Evolutionary conservation across 768 basidiomycete species (phyloP).

Genomic region (Mycena vulgaris): DNA sequence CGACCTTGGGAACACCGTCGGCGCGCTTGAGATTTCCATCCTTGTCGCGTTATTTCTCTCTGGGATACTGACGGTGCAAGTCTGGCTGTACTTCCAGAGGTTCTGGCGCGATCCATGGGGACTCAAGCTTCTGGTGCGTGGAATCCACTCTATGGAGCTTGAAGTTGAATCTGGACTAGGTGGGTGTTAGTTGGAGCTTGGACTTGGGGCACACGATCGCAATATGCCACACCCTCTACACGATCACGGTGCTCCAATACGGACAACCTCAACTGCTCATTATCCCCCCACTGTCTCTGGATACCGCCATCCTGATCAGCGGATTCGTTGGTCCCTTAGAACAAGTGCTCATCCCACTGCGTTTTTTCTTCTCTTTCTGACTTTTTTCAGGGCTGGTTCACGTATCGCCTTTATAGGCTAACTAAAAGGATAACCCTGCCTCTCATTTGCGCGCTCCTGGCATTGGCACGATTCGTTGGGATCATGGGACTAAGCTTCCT

Average conservation of each 20-base stretch:
- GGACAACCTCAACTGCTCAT: background rate
- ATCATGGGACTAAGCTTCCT: background rate
- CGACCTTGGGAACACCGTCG: background rate
- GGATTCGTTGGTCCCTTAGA: conserved; percentile 8
- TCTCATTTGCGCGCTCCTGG: background rate
- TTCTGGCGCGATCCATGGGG: too few species aligned
- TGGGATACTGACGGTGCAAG: too few species aligned
- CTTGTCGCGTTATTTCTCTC: background rate
- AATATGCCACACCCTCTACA: background rate
- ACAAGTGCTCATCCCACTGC: background rate
- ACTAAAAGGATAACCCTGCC: background rate
- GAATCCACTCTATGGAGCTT: too few species aligned
- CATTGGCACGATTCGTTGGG: background rate
- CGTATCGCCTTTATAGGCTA: background rate
- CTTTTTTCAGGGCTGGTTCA: background rate
- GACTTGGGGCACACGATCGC: background rate
- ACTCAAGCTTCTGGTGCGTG: too few species aligned
- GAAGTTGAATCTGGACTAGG: too few species aligned
- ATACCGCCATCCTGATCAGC: background rate
- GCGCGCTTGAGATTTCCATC: background rate
- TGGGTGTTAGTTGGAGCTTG: too few species aligned
- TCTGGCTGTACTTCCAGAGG: too few species aligned
- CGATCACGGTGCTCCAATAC: background rate
- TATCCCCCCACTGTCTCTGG: background rate
- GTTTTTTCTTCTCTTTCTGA: background rate